Base-by-base conservation (phyloP, 345 rosid species). In the Melaleuca alternifolia region DNA sequence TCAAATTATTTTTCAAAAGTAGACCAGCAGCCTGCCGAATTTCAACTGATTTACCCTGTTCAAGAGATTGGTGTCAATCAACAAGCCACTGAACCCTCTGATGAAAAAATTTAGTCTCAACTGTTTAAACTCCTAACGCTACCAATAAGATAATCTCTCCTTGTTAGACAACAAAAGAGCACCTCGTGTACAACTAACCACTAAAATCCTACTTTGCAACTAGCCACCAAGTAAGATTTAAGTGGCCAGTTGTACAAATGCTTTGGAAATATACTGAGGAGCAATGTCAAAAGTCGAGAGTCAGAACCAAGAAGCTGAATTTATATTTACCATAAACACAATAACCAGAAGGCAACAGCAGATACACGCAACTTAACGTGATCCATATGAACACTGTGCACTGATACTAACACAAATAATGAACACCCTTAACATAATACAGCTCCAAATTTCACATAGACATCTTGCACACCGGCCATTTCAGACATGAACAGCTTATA, bases 21-120 rank as follows among this genome's bases (percentile, higher is more conserved):
- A 98, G 90, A 88, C 99, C 99, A 89, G 99, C 98, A 82, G 98
- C 99, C 90, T 98, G 99, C 76, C 99, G 94, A 89, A 98, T 88
- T 91, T 95, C 99, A 79, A 95, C 92, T 12, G 98, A 90, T 91
- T 92, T 93, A 26, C 96, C 96, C 99, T 96, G 92, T 88, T 85
- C 37, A 85, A 82, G 61, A 71, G 50, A 50, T 33, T 33, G 54
- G 30, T 46, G 51, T 50, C 53, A 37, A 87, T 50, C 24, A 62
- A 54, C 30, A 50, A 51, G 46, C 44, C 15, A 41, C 54, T 53
- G 46, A 51, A 20, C 26, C 24, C 14, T 28, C 59, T 18, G 41
- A 81, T 59, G 7, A 65, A 26, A 51, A 83, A 26, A 37, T 24
- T 30, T 37, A 53, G 10, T 56, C 6, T 56, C 44, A 84, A 57